Evolutionary conservation across 768 basidiomycete species (phyloP).

Genomic region (Trametes sanguinea): DNA sequence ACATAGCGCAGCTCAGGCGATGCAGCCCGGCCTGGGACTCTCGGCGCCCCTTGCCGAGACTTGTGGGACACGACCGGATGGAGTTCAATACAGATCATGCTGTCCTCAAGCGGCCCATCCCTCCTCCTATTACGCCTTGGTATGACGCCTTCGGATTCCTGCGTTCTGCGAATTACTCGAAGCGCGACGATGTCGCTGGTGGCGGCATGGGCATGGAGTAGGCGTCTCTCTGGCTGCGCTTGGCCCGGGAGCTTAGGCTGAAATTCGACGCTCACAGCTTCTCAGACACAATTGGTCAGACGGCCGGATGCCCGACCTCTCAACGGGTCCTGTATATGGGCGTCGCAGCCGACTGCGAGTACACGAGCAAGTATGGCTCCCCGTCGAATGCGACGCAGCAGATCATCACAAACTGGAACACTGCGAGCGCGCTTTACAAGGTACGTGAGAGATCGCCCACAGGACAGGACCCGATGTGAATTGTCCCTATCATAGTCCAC

Average conservation of each 20-base stretch:
- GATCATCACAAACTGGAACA: conserved; percentile 80
- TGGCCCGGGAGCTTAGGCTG: not conserved
- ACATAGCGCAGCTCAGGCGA: conserved; percentile 36
- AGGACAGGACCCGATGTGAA: conserved; percentile 25
- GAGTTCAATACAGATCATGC: conserved; percentile 69
- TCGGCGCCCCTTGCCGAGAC: conserved; percentile 36
- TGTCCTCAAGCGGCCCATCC: conserved; percentile 40
- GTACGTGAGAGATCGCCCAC: conserved; percentile 30
- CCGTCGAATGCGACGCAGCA: conserved; percentile 68
- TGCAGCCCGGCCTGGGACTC: conserved; percentile 18
- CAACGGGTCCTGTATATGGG: conserved; percentile 85
- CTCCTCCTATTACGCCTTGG: conserved; percentile 39
- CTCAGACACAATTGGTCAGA: conserved; percentile 64
- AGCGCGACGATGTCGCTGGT: conserved; percentile 59
- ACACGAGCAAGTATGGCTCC: conserved; percentile 63
- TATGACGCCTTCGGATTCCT: conserved; percentile 42
- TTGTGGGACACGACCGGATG: conserved; percentile 73
- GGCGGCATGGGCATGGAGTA: conserved; percentile 58
- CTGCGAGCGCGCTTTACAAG: conserved; percentile 74
- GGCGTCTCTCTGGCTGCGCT: conserved; percentile 4
- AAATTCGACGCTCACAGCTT: conserved; percentile 50
- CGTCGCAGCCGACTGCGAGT: conserved; percentile 85
- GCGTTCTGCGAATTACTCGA: conserved; percentile 39
- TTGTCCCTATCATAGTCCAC: conserved; percentile 47
- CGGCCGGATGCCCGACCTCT: conserved; percentile 67